phyloP scores from a whole-genome alignment of 1,284 basidiomycete genomes.

The Neonothopanus nambi region DNA sequence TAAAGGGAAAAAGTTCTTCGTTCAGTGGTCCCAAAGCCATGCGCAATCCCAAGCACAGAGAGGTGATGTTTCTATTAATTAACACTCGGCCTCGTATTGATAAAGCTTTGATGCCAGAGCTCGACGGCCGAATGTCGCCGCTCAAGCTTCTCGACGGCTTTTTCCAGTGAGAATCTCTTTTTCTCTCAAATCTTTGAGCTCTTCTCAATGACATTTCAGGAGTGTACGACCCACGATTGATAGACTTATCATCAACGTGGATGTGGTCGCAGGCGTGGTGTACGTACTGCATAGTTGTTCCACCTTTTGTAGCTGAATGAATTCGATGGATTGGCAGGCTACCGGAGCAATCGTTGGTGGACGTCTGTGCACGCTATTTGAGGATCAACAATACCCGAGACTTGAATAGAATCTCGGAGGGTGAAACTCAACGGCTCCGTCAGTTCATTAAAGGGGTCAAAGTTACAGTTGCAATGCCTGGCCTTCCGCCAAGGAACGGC shows the following conservation, averaged over 20 bases:
- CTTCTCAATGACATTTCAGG: slow-evolving; percentile 21
- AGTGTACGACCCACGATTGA: slow-evolving; percentile 38
- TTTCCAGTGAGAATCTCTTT: slow-evolving; percentile 31
- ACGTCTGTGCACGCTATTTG: neutral
- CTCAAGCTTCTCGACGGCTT: slow-evolving; percentile 38
- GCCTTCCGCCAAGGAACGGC: slow-evolving; percentile 18
- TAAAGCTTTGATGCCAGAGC: slow-evolving; percentile 2
- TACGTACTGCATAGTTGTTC: slow-evolving; percentile 18
- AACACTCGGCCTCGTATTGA: neutral
- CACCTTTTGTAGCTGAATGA: neutral
- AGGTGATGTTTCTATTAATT: neutral
- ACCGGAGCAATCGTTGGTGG: neutral
- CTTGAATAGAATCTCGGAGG: neutral
- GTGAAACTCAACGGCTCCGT: slow-evolving; percentile 21
- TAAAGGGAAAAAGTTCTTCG: slow-evolving; percentile 31
- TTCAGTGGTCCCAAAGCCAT: slow-evolving; percentile 2
- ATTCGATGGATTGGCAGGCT: neutral
- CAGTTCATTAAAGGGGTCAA: slow-evolving; percentile 33
- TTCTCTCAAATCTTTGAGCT: neutral
- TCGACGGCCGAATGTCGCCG: slow-evolving; percentile 24
- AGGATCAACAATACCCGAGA: neutral
- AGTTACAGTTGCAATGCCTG: slow-evolving; percentile 25
- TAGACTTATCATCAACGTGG: slow-evolving; percentile 39
- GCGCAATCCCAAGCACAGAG: neutral
- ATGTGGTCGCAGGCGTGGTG: slow-evolving; percentile 41